Base-by-base conservation (phyloP, 2,329 filamentous ascomycete species). In the Nothomitra cinnamomea region DNA sequence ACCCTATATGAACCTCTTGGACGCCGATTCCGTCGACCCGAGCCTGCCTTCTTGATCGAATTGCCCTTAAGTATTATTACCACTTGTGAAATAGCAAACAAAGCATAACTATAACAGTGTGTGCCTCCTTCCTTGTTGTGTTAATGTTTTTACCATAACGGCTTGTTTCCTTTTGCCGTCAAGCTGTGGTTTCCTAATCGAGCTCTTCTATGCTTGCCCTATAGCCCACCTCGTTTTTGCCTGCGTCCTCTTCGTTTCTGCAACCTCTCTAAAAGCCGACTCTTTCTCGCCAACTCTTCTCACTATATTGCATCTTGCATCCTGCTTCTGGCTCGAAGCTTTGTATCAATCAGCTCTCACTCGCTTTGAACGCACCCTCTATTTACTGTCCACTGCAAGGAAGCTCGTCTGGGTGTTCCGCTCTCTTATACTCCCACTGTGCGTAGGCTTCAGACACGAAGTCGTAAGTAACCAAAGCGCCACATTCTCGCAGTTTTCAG, bases 271-370 rank as follows among this genome's bases (percentile, higher is more conserved):
- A 24, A 15, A 25, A 49, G n/a, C 17, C 21, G 13, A 8, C 41
- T 45, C 22, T 25, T 52, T 25, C 13, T 25, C 50, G 36, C 36
- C 50, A 15, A 41, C 24, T 52, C 35, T 17, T 52, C 50, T 28
- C 50, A 19, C 21, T 22, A 12, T 35, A 19, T 51, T 51, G 42
- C 50, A 38, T 40, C 50, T 41, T 25, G 35, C 50, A 52, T 25
- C 50, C 22, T n/a, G 35, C 50, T 36, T 19, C 40, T 52, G 19
- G 50, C 50, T 52, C 15, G 36, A 52, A 40, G 17, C n/a, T 51
- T 32, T 52, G 25, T 52, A 52, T 43, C 40, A 40, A 52, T 52
- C 50, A 22, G 36, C 40, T 52, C 22, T 52, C 40, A 35, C 50
- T 43, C 19, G 25, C 36, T 52, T 52, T 41, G 50, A 49, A 49